A percentile compares a stretch with the other conserved stretches of the same genome.
Conservation (phyloP, 2,329 filamentous ascomycete genomes). For the Nemania bipapillata region DNA sequence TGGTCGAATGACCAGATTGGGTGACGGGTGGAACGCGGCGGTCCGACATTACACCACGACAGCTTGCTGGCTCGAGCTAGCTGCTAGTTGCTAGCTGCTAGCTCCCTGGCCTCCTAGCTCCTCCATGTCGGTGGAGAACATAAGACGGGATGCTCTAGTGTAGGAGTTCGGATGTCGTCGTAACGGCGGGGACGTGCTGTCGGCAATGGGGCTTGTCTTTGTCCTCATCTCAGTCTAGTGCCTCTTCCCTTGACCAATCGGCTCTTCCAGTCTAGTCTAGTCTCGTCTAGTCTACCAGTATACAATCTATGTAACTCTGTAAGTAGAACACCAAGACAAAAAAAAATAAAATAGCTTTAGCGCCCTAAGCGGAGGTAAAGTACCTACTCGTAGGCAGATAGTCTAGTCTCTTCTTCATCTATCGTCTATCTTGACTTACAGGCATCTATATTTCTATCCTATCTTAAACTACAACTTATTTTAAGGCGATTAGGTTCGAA, state of each 20-base stretch:
- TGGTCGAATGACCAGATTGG: constrained; percentile 18
- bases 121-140: constrained; percentile 27
- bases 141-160: constrained; percentile 22
- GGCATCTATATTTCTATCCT: background rate
- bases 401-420: too few relatives aligned
- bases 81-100: constrained; percentile 1
- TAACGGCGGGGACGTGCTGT: constrained; percentile 11
- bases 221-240: constrained; percentile 1
- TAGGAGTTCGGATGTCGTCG: constrained; percentile 20
- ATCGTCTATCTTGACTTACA: too few relatives aligned
- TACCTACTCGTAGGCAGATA: background rate
- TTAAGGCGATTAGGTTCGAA: background rate
- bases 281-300: too few relatives aligned
- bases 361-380: constrained; percentile 16
- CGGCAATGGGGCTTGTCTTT: constrained; percentile 20
- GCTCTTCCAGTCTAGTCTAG: too few relatives aligned
- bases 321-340: too few relatives aligned
- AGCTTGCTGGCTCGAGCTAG: too few relatives aligned
- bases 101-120: constrained; percentile 23
- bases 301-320: too few relatives aligned
- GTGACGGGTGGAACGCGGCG: constrained; percentile 33
- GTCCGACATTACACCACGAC: constrained; percentile 31
- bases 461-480: background rate
- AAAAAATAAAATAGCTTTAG: constrained; percentile 12
- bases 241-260: constrained; percentile 22